Percentiles rank a stretch among this genome's conserved stretches.
Conservation (phyloP, 2,329 filamentous ascomycete species). For the Fusarium verticillioides region DNA sequence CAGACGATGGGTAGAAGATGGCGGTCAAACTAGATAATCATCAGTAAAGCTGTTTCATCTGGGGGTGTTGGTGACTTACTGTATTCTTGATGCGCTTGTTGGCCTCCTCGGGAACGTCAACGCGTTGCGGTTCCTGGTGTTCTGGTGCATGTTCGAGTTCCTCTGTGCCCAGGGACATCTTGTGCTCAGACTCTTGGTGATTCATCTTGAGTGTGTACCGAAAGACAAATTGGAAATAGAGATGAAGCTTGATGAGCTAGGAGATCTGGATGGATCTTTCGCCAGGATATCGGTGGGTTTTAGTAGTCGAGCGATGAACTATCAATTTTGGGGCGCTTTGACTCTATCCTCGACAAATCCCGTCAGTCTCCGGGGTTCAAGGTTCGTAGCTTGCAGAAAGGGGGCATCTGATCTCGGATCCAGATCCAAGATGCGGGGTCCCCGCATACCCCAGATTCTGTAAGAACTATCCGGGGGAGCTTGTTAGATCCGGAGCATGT, state of each 20-base stretch:
- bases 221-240: neutral
- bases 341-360: neutral
- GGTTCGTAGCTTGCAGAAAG: neutral
- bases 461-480: neutral
- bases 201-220: neutral
- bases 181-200: neutral
- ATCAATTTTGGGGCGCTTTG: neutral
- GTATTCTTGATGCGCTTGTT: neutral
- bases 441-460: neutral
- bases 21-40: slow-evolving; percentile 14
- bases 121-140: neutral
- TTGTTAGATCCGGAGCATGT: neutral
- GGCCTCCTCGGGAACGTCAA: neutral
- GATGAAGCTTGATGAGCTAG: neutral
- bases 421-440: neutral
- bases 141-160: neutral
- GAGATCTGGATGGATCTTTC: neutral
- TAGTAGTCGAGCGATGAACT: neutral
- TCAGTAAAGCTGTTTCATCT: neutral
- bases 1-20: slow-evolving; percentile 24
- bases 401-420: neutral
- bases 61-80: neutral
- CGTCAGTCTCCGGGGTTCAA: neutral
- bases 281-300: neutral
- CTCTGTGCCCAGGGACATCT: neutral